Evolutionary conservation across 2,329 filamentous ascomycete species (phyloP), one percentile per base, ranked within the genome.

Genomic region (Fusarium palustre): DNA sequence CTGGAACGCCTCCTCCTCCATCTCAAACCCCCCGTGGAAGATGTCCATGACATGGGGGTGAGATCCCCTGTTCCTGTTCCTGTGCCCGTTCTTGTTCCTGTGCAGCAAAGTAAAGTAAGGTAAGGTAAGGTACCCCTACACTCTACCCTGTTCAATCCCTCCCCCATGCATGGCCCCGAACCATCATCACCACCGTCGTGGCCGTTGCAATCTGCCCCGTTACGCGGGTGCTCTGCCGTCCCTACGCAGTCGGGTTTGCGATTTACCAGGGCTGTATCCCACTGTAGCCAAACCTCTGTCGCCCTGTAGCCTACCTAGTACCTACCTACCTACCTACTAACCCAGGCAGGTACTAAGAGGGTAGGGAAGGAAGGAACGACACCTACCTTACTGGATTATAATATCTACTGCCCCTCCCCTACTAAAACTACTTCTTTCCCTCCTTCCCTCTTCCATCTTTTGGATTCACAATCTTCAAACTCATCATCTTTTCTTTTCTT

Each of bases 181-280:
- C 69, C 70, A 75, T 74, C 70, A 75, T 74, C 64, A 74, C 61
- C 66, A 74, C 73, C 73, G 73, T 65, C 68, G 73, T 68, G 60
- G 71, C 73, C 73, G 73, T 75, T 75, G 71, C 60, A 75, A 74
- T 74, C 71, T 74, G 69, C 72, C 63, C 68, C 71, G 67, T 68
- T 61, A 39, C 48, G 48, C 48, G 33, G 48, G 22, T 39, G 18
- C 48, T 55, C 49, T 66, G 47, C 53, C 48, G 58, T 59, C 22
- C 22, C 49, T 69, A 55, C 41, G 30, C 38, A 61, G 46, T 34
- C 22, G 31, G 20, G 34, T 49, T 59, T 64, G 53, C 62, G 61
- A 41, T 16, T 59, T 48, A 20, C 46, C 36, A 52, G 59, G 57
- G 25, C 52, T 59, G 42, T 52, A 30, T 39, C 49, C 49, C 54